Evolutionary conservation across 106 monocot species (phyloP), one percentile per base, ranked within the genome.

Genomic region (Amphibolis antarctica): DNA sequence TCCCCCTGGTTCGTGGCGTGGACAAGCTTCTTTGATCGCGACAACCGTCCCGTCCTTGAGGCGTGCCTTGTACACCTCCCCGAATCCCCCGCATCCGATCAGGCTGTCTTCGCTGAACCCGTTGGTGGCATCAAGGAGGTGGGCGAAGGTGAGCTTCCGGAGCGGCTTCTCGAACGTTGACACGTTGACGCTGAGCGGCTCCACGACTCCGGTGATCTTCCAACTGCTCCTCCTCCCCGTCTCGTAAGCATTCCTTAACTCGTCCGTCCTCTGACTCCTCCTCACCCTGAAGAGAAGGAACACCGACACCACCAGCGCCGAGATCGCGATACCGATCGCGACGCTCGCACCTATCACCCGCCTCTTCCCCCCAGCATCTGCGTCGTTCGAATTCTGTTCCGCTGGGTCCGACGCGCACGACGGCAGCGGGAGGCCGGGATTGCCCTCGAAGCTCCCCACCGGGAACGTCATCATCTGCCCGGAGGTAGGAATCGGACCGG

Each of bases 61-160:
- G 22, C n/a, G 36, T 10, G 86, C 92, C 69, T 71, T 81, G 74
- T 87, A 87, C 21, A 92, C 92, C 53, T 81, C 86, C 13, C 92
- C 92, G 54, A 92, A 92, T 13, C 92, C 92, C 25, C 92, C 92
- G 10, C 81, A 79, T 0, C 92, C 92, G 27, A 92, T 82, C 30
- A 92, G 62, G 58, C 71, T 84, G 0, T 84, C 92, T 9, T 76
- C 49, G 63, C 81, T 67, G 84, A 92, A 92, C 25, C 81, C 81
- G 51, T 87, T 80, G 15, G 92, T 92, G 49, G 92, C 86, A 71
- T 92, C 92, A 0, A 92, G 62, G 28, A 92, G 73, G 49, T 87
- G 69, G 0, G 84, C 79, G 55, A 92, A 87, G 15, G 86, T 92
- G 12, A 92, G 77, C 74, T 74, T 75, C 64, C 76, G 53, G 53